A percentile compares a stretch with the other conserved stretches of the same genome.
Evolutionary conservation across 2,329 filamentous ascomycete genomes (phyloP).

Genomic region (Tympanopsis confertula): DNA sequence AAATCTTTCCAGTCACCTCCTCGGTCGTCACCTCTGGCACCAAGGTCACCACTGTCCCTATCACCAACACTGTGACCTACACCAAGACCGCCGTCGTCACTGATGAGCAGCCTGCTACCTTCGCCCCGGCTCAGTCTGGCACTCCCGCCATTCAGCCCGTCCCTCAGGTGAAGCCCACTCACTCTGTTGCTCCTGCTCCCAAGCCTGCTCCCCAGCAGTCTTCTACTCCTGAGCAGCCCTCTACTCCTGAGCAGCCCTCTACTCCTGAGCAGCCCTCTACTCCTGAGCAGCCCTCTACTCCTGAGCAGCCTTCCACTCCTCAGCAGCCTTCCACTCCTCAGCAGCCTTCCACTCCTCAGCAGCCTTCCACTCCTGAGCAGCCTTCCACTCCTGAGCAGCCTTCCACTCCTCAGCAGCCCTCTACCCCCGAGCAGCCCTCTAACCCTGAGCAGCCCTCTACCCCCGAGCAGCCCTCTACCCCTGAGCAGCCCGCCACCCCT

Average conservation of each 20-base stretch:
- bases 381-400: background rate
- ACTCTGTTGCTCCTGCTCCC: background rate
- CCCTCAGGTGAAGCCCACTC: background rate
- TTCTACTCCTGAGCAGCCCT: constrained; percentile 5
- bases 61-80: constrained; percentile 16
- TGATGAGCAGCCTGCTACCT: background rate
- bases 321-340: background rate
- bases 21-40: constrained; percentile 15
- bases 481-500: background rate
- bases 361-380: background rate
- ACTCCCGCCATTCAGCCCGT: background rate
- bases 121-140: background rate
- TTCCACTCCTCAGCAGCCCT: background rate
- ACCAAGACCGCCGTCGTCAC: constrained; percentile 13
- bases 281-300: background rate
- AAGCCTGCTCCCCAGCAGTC: too few relatives aligned
- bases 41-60: constrained; percentile 13
- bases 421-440: background rate
- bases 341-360: background rate
- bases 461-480: constrained; percentile 2
- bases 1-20: constrained; percentile 11
- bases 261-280: background rate
- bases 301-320: background rate
- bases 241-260: background rate
- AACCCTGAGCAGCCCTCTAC: background rate